phyloP scores from a whole-genome alignment of 257 asterid genomes.

The Lavandula angustifolia region DNA sequence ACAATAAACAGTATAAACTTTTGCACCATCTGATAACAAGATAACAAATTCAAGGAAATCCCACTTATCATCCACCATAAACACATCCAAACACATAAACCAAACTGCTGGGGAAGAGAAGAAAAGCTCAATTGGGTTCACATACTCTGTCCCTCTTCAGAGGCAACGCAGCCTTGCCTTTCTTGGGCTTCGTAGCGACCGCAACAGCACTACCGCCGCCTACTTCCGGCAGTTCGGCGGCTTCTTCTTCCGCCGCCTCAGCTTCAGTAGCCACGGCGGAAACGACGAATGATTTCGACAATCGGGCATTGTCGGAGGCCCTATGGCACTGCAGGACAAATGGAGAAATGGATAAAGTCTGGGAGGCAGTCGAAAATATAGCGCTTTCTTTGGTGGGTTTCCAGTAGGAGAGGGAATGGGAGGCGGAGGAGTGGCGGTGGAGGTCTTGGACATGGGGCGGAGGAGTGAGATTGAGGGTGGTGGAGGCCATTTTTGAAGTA shows the following conservation, averaged over 20 bases:
- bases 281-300: constrained; percentile 43
- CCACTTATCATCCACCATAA: constrained; percentile 14
- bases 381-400: no score
- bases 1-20: no score
- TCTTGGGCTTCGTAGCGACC: constrained; percentile 71
- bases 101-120: neutral
- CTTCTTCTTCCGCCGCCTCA: constrained; percentile 51
- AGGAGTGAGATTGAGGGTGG: no score
- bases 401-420: no score
- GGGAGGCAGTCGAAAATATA: neutral
- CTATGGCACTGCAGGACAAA: constrained; percentile 37
- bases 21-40: no score
- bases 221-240: constrained; percentile 36
- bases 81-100: neutral
- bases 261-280: constrained; percentile 51
- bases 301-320: constrained; percentile 40
- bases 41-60: neutral
- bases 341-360: constrained; percentile 33
- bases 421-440: no score
- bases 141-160: constrained; percentile 87
- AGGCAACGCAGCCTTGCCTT: constrained; percentile 86
- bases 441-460: no score
- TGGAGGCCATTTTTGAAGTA: no score
- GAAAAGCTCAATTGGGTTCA: neutral
- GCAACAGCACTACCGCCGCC: constrained; percentile 38